phyloP scores from a whole-genome alignment of 352 stramenopile genomes.

The Lagenidium giganteum region DNA sequence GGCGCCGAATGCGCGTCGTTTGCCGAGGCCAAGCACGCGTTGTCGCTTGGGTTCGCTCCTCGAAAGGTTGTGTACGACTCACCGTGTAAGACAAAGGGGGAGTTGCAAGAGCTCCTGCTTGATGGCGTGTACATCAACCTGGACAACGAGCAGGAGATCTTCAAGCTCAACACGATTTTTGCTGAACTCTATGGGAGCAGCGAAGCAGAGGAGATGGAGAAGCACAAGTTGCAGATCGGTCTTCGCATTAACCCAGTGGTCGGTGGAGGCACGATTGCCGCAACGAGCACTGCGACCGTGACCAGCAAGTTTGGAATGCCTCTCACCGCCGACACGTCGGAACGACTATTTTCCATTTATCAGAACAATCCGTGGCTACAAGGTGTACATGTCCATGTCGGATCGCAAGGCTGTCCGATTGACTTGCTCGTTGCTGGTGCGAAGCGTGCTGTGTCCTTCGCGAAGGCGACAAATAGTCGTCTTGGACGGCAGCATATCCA shows the following conservation, averaged over 20 bases:
- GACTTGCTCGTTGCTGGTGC: conserved; percentile 79
- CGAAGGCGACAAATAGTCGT: conserved; percentile 61
- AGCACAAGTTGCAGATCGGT: conserved; percentile 62
- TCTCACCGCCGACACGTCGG: conserved; percentile 45
- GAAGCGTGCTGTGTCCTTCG: conserved; percentile 70
- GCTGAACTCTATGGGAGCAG: conserved; percentile 20
- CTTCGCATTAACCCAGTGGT: conserved; percentile 91
- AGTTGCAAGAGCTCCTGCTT: conserved; percentile 76
- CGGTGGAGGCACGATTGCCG: conserved; percentile 80
- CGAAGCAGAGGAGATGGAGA: no score
- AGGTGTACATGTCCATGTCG: conserved; percentile 87
- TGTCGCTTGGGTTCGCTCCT: conserved; percentile 66
- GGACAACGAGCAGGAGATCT: conserved; percentile 90
- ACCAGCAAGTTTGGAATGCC: conserved; percentile 91
- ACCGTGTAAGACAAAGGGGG: conserved; percentile 85
- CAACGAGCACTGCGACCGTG: conserved; percentile 80
- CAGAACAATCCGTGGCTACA: conserved; percentile 78
- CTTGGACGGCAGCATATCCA: conserved; percentile 58
- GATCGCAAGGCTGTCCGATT: conserved; percentile 82
- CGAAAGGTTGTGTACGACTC: conserved; percentile 89
- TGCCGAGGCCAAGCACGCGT: conserved; percentile 71
- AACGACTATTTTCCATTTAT: conserved; percentile 50
- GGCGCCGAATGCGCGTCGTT: conserved; percentile 82
- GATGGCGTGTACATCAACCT: conserved; percentile 88
- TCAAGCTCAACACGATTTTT: conserved; percentile 66